Percentiles rank a stretch among this genome's conserved stretches.
These are phyloP conservation scores for Rhizopus stolonifer DNA, from an alignment of 371 early-diverging fungal genomes.

Conservation along the genomic window DNA sequence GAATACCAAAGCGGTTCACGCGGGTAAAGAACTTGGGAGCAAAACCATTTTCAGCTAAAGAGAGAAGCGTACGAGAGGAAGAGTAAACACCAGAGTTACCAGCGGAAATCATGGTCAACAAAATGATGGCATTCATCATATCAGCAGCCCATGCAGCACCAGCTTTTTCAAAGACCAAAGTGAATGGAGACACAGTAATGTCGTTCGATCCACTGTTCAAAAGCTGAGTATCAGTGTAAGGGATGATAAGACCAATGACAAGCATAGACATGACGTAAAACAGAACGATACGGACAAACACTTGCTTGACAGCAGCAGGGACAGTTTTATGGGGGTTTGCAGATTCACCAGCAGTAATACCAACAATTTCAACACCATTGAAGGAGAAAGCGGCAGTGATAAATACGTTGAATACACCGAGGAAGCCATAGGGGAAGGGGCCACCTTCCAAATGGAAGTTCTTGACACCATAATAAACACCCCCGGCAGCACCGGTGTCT, in stretches of 20 bases:
- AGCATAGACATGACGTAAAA: slow-evolving; percentile 72
- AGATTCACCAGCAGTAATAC: slow-evolving; percentile 71
- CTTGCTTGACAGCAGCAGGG: slow-evolving; percentile 67
- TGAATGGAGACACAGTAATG: slow-evolving; percentile 66
- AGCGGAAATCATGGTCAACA: slow-evolving; percentile 68
- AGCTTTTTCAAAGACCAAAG: slow-evolving; percentile 63
- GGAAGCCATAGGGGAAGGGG: slow-evolving; percentile 70
- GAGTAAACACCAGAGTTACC: slow-evolving; percentile 75
- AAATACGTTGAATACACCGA: slow-evolving; percentile 63
- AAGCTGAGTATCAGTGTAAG: slow-evolving; percentile 53
- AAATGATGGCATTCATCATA: slow-evolving; percentile 74
- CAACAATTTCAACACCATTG: slow-evolving; percentile 78
- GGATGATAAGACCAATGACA: slow-evolving; percentile 68
- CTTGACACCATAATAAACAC: slow-evolving; percentile 40
- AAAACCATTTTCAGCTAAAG: slow-evolving; percentile 64
- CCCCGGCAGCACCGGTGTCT: slow-evolving; percentile 47
- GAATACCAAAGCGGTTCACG: slow-evolving; percentile 59
- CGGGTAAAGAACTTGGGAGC: slow-evolving; percentile 59
- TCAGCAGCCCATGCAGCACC: slow-evolving; percentile 66
- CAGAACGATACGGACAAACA: slow-evolving; percentile 73
- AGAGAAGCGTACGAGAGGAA: slow-evolving; percentile 65
- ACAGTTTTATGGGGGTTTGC: slow-evolving; percentile 67
- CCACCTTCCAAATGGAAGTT: slow-evolving; percentile 65
- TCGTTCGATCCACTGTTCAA: slow-evolving; percentile 38
- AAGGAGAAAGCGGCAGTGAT: slow-evolving; percentile 81